Evolutionary conservation across 768 basidiomycete genomes (phyloP), one percentile per base, ranked within the genome.

Genomic region (Leccinum aurantiacum): DNA sequence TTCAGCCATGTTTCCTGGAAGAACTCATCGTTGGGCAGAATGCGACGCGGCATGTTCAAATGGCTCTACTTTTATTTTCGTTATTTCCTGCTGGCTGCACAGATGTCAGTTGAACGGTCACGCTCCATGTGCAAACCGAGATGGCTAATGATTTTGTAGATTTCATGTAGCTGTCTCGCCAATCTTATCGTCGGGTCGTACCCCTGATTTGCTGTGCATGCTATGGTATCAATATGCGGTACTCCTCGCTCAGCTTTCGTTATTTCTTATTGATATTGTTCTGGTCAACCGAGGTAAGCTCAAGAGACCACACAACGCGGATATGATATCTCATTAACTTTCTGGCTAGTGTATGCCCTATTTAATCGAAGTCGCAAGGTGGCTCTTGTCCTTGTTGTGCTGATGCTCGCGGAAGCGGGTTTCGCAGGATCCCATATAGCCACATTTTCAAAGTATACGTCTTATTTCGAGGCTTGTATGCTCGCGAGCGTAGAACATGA

Each of bases 281-380:
- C 61, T 74, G 57, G 67, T 63, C 13, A 49, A 55, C 6, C 68
- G 74, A 53, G 63, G 74, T 75, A 19, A 44, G 74, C 10, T 33
- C 33, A 24, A 10, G 7, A 22, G 14, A 25, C 29, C 17, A 37
- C 9, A 55, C 27, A 19, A 7, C 11, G 2, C 13, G 6, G 3
- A 9, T 19, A 44, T 25, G 5, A 7, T 19, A 44, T 25, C 27
- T 46, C 22, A 37, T 19, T 41, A 10, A 2, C 19, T 25, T 49
- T 53, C 22, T 29, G 13, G 3, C 27, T 17, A 68, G 69, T 70
- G 6, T 68, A 58, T 54, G 66, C 63, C 0, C 49, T 71, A 4
- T 83, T 78, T 60, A 75, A 79, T 58, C 75, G 72, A 15, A 74
- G 73, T 56, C 62, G 53, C 15, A 54, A 29, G 35, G 62, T 81